Base-by-base conservation (phyloP, 140 eudicot genomes). In the Flaveria floridana region DNA sequence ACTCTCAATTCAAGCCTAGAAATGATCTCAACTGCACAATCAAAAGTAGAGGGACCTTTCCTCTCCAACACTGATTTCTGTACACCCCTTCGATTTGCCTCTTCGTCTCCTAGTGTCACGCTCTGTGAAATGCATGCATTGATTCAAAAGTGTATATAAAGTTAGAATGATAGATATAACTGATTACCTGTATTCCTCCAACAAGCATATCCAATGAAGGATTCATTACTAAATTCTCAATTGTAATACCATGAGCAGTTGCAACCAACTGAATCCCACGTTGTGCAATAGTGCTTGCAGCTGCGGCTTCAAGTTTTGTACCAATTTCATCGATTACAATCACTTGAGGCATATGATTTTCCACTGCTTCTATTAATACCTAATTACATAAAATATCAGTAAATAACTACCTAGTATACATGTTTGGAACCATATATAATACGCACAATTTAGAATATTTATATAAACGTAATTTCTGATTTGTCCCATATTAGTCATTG, bases 211-310 rank as follows among this genome's bases (percentile, higher is more conserved):
- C 98, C 76, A 92, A 71, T 10, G 93, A 88, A 52, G 98, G 98
- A 88, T 93, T 93, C 91, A 83, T 85, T 20, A 90, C 92, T 67
- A 93, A 77, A 84, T 93, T 93, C 65, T 93, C 96, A 28, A 93
- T 93, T 34, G 98, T 93, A 64, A 88, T 84, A 56, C 98, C 98
- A 88, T 93, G 98, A 53, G 98, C 98, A 76, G 98, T 90, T 68
- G 97, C 98, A 80, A 93, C 98, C 82, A 93, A 85, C 81, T 93
- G 98, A 79, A 93, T 93, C 77, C 98, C 98, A 68, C 97, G 93
- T 78, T 93, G 98, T 76, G 98, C 90, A 78, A 89, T 93, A n/a
- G 98, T 93, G 80, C 98, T 93, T 72, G 98, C 98, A 64, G 98
- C 98, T 64, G 86, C 76, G 65, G 98, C 98, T 84, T 93, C 98